Base-by-base conservation (phyloP, 2,329 filamentous ascomycete species). In the Fusarium bulbicola region DNA sequence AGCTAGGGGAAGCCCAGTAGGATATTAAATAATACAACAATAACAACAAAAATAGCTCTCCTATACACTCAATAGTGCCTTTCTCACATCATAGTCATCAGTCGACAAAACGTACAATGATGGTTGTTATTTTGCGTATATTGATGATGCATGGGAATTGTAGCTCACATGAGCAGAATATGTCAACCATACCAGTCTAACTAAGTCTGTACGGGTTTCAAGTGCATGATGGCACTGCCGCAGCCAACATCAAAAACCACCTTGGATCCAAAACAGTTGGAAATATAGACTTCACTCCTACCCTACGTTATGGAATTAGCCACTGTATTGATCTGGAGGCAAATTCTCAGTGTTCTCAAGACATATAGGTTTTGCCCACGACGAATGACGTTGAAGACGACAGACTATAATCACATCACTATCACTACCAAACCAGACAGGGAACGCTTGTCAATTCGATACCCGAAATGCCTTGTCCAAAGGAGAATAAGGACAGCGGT, bases 391-490 rank as follows among this genome's bases (percentile, higher is more conserved):
- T 16, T n/a, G n/a, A 32, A 34, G 34, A 34, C 50, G 57, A 34
- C 34, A 46, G 50, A 13, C 37, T 21, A 26, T 37, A 11, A 24
- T 36, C 56, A 62, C 11, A 68, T 49, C 28, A 24, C 28, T 30
- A 42, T 39, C 30, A 45, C 43, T 52, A 53, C 15, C 59, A 18
- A 43, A 28, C 18, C 7, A 24, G 50, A 39, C 8, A 58, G 34
- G 65, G 59, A 63, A 53, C 65, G 45, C 42, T 52, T 69, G 39
- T 40, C 32, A 40, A 64, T 52, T 50, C 58, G 65, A 69, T 64
- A 69, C 45, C 39, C 66, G 58, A 64, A 69, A 34, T 26, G 42
- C n/a, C 32, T 46, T 49, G 63, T 62, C 34, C 45, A 58, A 62
- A 52, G 43, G 24, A 53, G 36, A 43, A 70, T 66, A 64, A 34